phyloP scores from a whole-genome alignment of 75 land plant species.

The Cryptomeria japonica region DNA sequence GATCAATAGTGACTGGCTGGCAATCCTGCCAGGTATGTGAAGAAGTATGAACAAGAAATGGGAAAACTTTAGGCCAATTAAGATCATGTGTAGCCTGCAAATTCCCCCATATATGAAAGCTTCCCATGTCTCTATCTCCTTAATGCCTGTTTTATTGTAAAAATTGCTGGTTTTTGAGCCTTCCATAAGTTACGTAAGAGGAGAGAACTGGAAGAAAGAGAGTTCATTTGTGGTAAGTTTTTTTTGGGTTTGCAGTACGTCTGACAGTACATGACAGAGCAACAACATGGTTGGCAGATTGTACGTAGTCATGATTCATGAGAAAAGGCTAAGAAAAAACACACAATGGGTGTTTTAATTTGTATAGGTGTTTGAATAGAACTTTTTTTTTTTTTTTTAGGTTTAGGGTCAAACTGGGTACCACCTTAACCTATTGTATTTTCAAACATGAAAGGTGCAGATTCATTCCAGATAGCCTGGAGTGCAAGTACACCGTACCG shows the following conservation, averaged over 20 bases:
- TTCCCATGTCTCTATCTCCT: background rate
- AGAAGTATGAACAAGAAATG: background rate
- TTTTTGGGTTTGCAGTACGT: background rate
- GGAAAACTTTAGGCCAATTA: background rate
- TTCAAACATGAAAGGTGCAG: background rate
- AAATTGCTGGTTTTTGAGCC: background rate
- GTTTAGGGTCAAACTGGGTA: background rate
- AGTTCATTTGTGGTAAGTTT: background rate
- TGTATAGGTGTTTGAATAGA: background rate
- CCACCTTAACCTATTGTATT: background rate
- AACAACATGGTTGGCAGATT: background rate
- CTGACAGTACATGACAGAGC: background rate
- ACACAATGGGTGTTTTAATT: background rate
- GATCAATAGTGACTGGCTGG: background rate
- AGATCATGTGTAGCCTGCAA: background rate
- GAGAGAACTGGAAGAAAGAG: background rate
- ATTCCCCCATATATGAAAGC: background rate
- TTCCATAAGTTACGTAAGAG: background rate
- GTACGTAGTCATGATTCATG: background rate
- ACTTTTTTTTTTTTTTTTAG: background rate
- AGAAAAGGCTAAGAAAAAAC: background rate
- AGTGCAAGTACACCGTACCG: too few relatives aligned
- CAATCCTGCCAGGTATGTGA: background rate
- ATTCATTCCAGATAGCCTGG: too few relatives aligned
- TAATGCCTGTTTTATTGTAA: background rate